Evolutionary conservation across 2,329 filamentous ascomycete species (phyloP).

Genomic region (Fusarium sp.): DNA sequence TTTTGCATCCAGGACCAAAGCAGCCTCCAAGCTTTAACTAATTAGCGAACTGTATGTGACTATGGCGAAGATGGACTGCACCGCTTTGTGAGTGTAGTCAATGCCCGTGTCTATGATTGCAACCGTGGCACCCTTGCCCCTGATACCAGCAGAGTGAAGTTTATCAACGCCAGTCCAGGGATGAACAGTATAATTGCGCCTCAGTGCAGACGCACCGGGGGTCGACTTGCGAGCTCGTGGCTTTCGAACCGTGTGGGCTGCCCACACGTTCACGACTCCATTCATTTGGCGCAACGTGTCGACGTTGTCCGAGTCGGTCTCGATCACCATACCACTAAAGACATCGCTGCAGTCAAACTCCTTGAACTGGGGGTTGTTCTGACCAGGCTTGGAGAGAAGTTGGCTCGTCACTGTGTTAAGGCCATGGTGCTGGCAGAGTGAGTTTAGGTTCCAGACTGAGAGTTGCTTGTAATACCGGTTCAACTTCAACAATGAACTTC

Average conservation of each 20-base stretch:
- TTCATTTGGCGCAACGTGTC: slow-evolving; percentile 53
- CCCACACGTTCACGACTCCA: slow-evolving; percentile 58
- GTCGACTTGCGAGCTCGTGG: slow-evolving; percentile 33
- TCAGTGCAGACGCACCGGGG: slow-evolving; percentile 27
- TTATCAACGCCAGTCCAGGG: slow-evolving; percentile 58
- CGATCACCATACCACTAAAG: slow-evolving; percentile 55
- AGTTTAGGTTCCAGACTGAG: slow-evolving; percentile 19
- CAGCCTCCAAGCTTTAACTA: slow-evolving; percentile 55
- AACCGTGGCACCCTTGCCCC: slow-evolving; percentile 56
- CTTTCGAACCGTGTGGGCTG: slow-evolving; percentile 48
- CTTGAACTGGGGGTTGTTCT: slow-evolving; percentile 43
- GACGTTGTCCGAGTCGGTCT: slow-evolving; percentile 51
- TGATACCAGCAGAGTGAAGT: slow-evolving; percentile 56
- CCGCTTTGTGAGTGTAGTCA: slow-evolving; percentile 58
- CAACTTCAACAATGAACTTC: slow-evolving; percentile 49
- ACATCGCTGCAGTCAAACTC: slow-evolving; percentile 55
- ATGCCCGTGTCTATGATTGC: slow-evolving; percentile 60
- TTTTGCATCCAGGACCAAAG: slow-evolving; percentile 58
- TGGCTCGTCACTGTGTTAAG: slow-evolving; percentile 41
- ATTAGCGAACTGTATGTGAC: slow-evolving; percentile 10
- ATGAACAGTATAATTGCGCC: slow-evolving; percentile 55
- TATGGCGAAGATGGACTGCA: slow-evolving; percentile 25
- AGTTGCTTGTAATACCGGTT: slow-evolving; percentile 38
- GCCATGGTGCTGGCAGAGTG: slow-evolving; percentile 34
- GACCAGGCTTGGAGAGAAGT: slow-evolving; percentile 35